Conservation (phyloP, 2,329 filamentous ascomycete species). For the Metarhizium robertsii region DNA sequence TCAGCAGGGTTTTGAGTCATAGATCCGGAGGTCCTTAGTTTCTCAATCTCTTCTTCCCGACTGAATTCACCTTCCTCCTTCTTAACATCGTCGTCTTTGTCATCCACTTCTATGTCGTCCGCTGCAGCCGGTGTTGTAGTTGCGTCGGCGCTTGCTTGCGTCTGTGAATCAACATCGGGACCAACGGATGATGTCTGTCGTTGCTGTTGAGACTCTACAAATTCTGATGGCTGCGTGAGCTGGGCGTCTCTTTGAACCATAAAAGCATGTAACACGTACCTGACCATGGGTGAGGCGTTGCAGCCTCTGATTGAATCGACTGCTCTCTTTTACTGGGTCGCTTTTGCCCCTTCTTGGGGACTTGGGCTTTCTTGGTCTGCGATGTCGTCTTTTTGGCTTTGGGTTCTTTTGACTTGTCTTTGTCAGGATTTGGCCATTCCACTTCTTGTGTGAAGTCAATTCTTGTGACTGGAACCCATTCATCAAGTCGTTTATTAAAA, state of each 20-base stretch:
- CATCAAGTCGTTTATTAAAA: constrained; percentile 80
- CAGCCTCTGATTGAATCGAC: constrained; percentile 41
- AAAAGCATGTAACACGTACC: constrained; percentile 15
- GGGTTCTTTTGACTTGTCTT: constrained; percentile 63
- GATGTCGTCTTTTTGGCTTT: constrained; percentile 65
- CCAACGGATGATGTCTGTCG: constrained; percentile 33
- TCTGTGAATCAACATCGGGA: constrained; percentile 35
- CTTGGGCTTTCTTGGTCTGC: constrained; percentile 46
- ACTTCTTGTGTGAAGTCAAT: constrained; percentile 87
- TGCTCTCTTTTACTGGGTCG: constrained; percentile 45
- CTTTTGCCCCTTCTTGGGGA: constrained; percentile 51
- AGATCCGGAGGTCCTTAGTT: constrained; percentile 84
- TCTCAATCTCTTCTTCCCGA: constrained; percentile 90
- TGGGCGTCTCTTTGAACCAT: background rate
- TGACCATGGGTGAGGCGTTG: constrained; percentile 44
- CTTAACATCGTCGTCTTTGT: constrained; percentile 34
- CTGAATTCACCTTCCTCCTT: constrained; percentile 52
- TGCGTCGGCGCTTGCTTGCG: constrained; percentile 31
- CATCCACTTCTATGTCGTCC: constrained; percentile 48
- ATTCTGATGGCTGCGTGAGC: constrained; percentile 22
- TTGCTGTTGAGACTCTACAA: constrained; percentile 36
- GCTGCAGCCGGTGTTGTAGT: constrained; percentile 34
- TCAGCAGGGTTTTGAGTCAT: constrained; percentile 99
- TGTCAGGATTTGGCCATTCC: constrained; percentile 91
- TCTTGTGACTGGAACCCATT: constrained; percentile 78